phyloP scores from a whole-genome alignment of 345 rosid genomes.

The Murraya paniculata region DNA sequence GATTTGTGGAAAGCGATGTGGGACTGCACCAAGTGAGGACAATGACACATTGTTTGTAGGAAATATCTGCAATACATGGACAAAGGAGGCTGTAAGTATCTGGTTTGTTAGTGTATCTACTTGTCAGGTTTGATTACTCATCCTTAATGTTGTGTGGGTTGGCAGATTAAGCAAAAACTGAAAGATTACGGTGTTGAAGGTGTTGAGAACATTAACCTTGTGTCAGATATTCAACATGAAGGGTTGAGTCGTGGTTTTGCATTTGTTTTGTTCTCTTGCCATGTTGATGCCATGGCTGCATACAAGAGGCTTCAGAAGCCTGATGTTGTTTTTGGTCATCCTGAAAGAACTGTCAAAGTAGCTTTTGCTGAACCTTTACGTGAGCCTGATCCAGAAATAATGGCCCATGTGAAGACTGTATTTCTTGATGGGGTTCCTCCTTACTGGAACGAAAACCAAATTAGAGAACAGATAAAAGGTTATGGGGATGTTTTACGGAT shows the following conservation, averaged over 20 bases:
- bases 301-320: constrained; percentile 68
- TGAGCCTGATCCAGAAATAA: constrained; percentile 63
- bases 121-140: constrained; percentile 15
- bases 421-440: constrained; percentile 68
- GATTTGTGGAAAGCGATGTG: constrained; percentile 67
- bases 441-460: constrained; percentile 55
- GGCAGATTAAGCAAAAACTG: constrained; percentile 56
- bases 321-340: constrained; percentile 63
- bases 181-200: constrained; percentile 54
- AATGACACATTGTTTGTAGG: constrained; percentile 63
- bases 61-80: constrained; percentile 69
- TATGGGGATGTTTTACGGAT: constrained; percentile 47
- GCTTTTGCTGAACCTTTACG: constrained; percentile 68
- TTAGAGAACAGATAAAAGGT: constrained; percentile 39
- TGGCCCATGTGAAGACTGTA: constrained; percentile 64
- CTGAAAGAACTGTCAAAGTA: constrained; percentile 65
- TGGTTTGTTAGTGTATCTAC: constrained; percentile 4
- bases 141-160: constrained; percentile 14
- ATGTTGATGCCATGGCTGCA: constrained; percentile 58
- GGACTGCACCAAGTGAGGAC: constrained; percentile 67
- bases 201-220: constrained; percentile 52
- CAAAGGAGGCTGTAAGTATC: constrained; percentile 63
- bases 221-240: constrained; percentile 56
- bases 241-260: constrained; percentile 73
- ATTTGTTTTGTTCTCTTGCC: constrained; percentile 62